Evolutionary conservation across 164 flowering plant species (phyloP).

Genomic region (Stephania japonica): DNA sequence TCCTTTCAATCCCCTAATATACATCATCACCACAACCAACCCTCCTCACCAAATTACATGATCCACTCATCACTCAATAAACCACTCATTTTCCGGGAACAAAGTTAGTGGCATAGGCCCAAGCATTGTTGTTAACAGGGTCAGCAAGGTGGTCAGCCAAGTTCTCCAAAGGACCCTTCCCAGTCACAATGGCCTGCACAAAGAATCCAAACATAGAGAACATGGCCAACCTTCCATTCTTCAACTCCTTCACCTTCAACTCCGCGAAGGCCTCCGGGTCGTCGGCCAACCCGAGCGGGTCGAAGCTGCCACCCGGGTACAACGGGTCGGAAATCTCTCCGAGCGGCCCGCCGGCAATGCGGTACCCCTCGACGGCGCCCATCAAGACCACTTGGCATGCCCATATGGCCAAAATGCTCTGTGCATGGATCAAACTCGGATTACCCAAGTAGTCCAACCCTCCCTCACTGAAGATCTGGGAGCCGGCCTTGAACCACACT

Average conservation of each 20-base stretch:
- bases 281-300: conserved; percentile 39
- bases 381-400: conserved; percentile 31
- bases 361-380: conserved; percentile 29
- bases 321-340: conserved; percentile 37
- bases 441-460: conserved; percentile 37
- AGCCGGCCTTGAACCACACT: conserved; percentile 41
- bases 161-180: conserved; percentile 40
- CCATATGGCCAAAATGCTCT: conserved; percentile 40
- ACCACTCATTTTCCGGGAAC: conserved; percentile 24
- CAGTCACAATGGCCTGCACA: conserved; percentile 42
- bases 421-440: conserved; percentile 36
- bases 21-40: conserved; percentile 6
- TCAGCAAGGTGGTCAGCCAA: conserved; percentile 38
- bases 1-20: neutral
- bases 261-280: conserved; percentile 48
- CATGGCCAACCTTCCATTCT: conserved; percentile 47
- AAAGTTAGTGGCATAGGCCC: conserved; percentile 38
- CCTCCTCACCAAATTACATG: neutral
- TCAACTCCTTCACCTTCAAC: conserved; percentile 50
- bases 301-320: conserved; percentile 46
- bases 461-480: conserved; percentile 39
- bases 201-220: conserved; percentile 47
- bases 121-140: conserved; percentile 41
- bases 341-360: conserved; percentile 36
- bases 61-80: neutral